Conservation (phyloP, 2,329 filamentous ascomycete species). For the Alternaria triticina region DNA sequence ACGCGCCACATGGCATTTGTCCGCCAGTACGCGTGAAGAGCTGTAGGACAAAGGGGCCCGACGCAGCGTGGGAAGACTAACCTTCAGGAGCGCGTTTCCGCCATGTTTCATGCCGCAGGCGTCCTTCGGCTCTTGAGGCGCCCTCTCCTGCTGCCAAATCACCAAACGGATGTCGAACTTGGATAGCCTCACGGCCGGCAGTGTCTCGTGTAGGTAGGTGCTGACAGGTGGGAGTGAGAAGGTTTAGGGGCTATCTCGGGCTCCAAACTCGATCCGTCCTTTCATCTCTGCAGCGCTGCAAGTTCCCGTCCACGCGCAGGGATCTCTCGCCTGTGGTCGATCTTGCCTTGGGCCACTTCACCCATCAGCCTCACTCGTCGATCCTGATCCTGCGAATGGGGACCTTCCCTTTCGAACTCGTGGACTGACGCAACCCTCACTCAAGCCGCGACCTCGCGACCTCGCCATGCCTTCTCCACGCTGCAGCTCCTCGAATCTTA, state of each 20-base stretch:
- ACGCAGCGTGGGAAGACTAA: conserved; percentile 13
- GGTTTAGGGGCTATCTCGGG: conserved; percentile 40
- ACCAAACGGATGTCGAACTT: conserved; percentile 41
- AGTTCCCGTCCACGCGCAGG: conserved; percentile 31
- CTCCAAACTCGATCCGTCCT: conserved; percentile 35
- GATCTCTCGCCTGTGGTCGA: conserved; percentile 16
- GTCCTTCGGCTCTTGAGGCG: conserved; percentile 21
- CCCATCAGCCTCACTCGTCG: conserved; percentile 46
- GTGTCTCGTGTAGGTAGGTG: conserved; percentile 2
- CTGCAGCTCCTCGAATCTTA: conserved; percentile 12
- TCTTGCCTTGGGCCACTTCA: conserved; percentile 20
- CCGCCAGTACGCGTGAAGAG: conserved; percentile 16
- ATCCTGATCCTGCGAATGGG: conserved; percentile 32
- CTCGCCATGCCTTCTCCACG: not conserved
- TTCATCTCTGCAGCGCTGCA: conserved; percentile 37
- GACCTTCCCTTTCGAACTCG: not conserved
- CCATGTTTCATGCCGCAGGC: conserved; percentile 42
- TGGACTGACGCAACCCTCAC: not conserved
- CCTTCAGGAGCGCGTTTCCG: conserved; percentile 16
- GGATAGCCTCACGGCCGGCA: conserved; percentile 28
- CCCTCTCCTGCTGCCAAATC: conserved; percentile 43
- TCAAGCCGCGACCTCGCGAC: conserved; percentile 6
- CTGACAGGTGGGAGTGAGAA: not conserved
- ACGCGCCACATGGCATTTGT: conserved; percentile 16
- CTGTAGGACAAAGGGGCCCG: conserved; percentile 13